Percentiles rank a stretch among this genome's conserved stretches.
These are phyloP conservation scores for Lepiota venenata DNA, from an alignment of 768 basidiomycete species.

Conservation along the genomic window DNA sequence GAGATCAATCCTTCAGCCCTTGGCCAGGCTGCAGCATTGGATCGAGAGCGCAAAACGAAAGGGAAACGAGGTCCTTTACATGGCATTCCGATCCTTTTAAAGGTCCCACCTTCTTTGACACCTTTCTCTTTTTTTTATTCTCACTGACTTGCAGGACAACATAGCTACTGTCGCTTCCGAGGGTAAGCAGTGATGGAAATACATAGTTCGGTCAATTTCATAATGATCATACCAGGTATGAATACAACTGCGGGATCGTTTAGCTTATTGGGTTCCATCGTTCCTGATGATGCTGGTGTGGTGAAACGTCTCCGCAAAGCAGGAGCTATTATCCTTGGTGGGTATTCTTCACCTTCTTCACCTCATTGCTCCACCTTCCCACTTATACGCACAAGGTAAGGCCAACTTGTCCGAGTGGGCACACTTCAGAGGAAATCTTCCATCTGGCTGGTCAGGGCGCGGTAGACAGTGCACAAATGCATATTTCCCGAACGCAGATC, in stretches of 20 bases:
- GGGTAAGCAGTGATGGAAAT: slow-evolving; percentile 22
- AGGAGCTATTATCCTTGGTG: slow-evolving; percentile 44
- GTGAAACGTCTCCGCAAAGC: slow-evolving; percentile 39
- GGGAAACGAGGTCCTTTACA: slow-evolving; percentile 48
- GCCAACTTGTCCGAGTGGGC: slow-evolving; percentile 56
- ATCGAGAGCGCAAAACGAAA: slow-evolving; percentile 35
- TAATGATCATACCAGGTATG: slow-evolving; percentile 27
- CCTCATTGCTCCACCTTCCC: background rate
- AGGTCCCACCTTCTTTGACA: slow-evolving; percentile 25
- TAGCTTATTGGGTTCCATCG: slow-evolving; percentile 37
- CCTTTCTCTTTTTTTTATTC: background rate
- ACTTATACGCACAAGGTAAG: slow-evolving; percentile 34
- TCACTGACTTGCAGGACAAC: slow-evolving; percentile 32
- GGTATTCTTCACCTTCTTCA: background rate
- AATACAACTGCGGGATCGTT: slow-evolving; percentile 47
- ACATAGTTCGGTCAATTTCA: background rate
- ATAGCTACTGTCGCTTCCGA: slow-evolving; percentile 44
- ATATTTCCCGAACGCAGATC: slow-evolving; percentile 48
- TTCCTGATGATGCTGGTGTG: slow-evolving; percentile 44
- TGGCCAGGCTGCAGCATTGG: slow-evolving; percentile 45
- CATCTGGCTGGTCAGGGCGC: slow-evolving; percentile 58
- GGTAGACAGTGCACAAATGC: slow-evolving; percentile 49
- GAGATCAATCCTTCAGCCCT: slow-evolving; percentile 56
- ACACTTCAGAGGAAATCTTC: slow-evolving; percentile 40
- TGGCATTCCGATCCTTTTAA: slow-evolving; percentile 51